phyloP scores from a whole-genome alignment of 1,284 basidiomycete genomes.

The Ceratobasidium papillatum region DNA sequence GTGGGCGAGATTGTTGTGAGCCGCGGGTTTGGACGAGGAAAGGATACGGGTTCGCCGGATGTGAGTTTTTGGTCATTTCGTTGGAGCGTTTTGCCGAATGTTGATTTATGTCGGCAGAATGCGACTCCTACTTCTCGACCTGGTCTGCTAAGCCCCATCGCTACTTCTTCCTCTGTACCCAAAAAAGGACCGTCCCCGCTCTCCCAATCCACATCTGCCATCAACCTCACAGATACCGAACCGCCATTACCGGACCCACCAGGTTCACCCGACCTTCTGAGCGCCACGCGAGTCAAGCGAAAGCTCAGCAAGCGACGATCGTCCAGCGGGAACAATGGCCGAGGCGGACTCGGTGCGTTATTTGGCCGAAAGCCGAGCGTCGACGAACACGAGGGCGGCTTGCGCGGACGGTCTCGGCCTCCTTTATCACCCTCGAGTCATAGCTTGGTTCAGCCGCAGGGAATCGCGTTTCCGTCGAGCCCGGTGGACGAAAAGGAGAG shows the following conservation, averaged over 20 bases:
- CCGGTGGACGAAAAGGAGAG: constrained; percentile 1
- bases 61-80: constrained; percentile 3
- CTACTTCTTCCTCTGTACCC: constrained; percentile 8
- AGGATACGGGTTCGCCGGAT: constrained; percentile 26
- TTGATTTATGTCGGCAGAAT: not conserved
- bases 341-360: constrained; percentile 7
- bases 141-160: constrained; percentile 10
- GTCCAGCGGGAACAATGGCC: constrained; percentile 8
- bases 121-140: constrained; percentile 20
- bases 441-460: constrained; percentile 26
- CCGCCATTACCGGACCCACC: constrained; percentile 37
- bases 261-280: constrained; percentile 32
- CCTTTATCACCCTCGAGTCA: constrained; percentile 29
- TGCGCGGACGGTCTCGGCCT: constrained; percentile 22
- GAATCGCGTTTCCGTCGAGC: constrained; percentile 24
- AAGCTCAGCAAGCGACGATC: constrained; percentile 36
- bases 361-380: constrained; percentile 28
- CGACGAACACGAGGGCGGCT: constrained; percentile 16
- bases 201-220: constrained; percentile 32
- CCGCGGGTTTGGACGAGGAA: constrained; percentile 12
- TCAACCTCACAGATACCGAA: constrained; percentile 34
- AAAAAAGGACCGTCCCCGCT: constrained; percentile 36
- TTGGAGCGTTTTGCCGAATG: not conserved
- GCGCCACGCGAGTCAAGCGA: constrained; percentile 7
- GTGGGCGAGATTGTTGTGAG: constrained; percentile 35